A percentile compares a stretch with the other conserved stretches of the same genome.
Evolutionary conservation across 257 asterid genomes (phyloP).

Genomic region (Salvia miltiorrhiza): DNA sequence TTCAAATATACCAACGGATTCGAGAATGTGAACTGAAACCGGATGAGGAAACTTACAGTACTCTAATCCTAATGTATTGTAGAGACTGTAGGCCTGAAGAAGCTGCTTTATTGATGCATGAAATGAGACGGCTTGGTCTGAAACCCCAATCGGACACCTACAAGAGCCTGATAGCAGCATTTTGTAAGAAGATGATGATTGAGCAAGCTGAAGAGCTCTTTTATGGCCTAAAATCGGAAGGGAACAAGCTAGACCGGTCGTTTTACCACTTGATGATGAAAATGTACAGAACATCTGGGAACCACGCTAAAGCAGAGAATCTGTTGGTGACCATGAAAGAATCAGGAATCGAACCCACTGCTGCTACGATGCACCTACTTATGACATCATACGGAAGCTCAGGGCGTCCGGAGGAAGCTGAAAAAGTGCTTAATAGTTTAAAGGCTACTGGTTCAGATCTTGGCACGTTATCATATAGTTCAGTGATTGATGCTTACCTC

Average conservation of each 20-base stretch:
- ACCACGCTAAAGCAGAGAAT: slow-evolving; percentile 74
- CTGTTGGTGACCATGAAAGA: slow-evolving; percentile 75
- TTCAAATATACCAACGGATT: slow-evolving; percentile 60
- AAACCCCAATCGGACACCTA: slow-evolving; percentile 65
- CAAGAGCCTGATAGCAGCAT: slow-evolving; percentile 90
- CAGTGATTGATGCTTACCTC: slow-evolving; percentile 88
- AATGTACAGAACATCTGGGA: slow-evolving; percentile 72
- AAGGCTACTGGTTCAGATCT: slow-evolving; percentile 53
- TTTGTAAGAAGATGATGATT: slow-evolving; percentile 69
- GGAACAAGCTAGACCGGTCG: slow-evolving; percentile 63
- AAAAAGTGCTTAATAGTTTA: slow-evolving; percentile 67
- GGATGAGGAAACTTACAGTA: slow-evolving; percentile 76
- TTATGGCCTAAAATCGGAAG: slow-evolving; percentile 53
- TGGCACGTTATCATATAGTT: slow-evolving; percentile 72
- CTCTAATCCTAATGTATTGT: slow-evolving; percentile 83
- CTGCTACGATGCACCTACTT: slow-evolving; percentile 92
- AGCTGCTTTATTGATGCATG: slow-evolving; percentile 56
- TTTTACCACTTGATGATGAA: slow-evolving; percentile 97
- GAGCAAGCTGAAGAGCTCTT: slow-evolving; percentile 90
- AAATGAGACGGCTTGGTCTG: slow-evolving; percentile 59
- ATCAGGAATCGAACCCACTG: slow-evolving; percentile 77
- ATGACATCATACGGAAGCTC: slow-evolving; percentile 95
- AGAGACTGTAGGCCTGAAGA: slow-evolving; percentile 86
- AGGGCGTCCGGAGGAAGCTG: slow-evolving; percentile 91
- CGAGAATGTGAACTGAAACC: slow-evolving; percentile 72